Evolutionary conservation across 148 eudicot species (phyloP).

Genomic region (Rhododendron simsii): DNA sequence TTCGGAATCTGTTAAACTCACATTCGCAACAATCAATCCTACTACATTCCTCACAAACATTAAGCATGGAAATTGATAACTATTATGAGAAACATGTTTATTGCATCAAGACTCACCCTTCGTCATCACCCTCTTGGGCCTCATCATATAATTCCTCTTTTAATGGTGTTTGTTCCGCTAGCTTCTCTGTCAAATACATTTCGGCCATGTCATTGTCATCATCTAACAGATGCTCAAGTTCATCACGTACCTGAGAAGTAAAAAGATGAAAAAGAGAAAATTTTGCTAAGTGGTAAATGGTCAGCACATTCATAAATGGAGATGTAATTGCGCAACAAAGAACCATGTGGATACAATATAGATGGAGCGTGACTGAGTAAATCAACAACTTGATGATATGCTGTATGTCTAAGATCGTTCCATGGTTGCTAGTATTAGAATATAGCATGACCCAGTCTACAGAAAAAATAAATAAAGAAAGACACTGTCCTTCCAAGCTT

Average conservation of each 20-base stretch:
- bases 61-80: background rate
- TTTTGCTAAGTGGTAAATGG: background rate
- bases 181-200: constrained; percentile 64
- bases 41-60: background rate
- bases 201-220: constrained; percentile 72
- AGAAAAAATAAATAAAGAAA: background rate
- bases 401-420: background rate
- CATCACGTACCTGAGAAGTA: constrained; percentile 46
- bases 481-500: background rate
- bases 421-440: background rate
- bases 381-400: background rate
- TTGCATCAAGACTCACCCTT: constrained; percentile 24
- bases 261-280: background rate
- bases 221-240: constrained; percentile 62
- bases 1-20: background rate
- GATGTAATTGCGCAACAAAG: background rate
- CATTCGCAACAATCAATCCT: background rate
- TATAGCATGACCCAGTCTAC: background rate
- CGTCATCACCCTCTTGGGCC: constrained; percentile 19
- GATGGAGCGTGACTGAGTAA: background rate
- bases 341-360: background rate
- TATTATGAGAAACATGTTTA: background rate
- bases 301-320: background rate
- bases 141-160: constrained; percentile 20
- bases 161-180: constrained; percentile 18